A percentile compares a stretch with the other conserved stretches of the same genome.
These are phyloP conservation scores for Colletotrichum sp. DNA, from an alignment of 2,329 filamentous ascomycete genomes.

Conservation along the genomic window DNA sequence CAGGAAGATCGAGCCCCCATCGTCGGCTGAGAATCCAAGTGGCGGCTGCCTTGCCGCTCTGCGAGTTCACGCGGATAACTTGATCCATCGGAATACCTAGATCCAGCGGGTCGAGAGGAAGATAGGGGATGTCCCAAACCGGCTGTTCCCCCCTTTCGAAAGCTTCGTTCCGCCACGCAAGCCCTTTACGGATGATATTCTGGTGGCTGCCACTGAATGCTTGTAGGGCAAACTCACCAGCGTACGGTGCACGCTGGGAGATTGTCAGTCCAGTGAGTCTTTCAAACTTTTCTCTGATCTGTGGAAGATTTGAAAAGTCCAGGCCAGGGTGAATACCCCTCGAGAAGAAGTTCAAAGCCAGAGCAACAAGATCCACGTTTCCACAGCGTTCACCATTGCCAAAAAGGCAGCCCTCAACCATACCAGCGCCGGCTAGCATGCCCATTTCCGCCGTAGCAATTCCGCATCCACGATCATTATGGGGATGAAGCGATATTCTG, in stretches of 20 bases:
- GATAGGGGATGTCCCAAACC: not conserved
- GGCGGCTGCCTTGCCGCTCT: not conserved
- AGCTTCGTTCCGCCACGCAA: not conserved
- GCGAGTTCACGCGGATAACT: not conserved
- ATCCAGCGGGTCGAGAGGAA: not conserved
- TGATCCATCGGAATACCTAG: not conserved
- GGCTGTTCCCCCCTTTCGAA: not conserved
- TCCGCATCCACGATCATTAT: not conserved
- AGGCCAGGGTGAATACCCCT: not conserved
- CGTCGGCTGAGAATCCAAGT: not conserved
- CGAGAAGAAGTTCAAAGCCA: not conserved
- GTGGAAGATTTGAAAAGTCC: not conserved
- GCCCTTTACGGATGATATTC: not conserved
- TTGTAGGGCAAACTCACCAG: not conserved
- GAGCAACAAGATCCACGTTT: not conserved
- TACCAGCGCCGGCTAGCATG: not conserved
- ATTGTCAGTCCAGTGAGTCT: not conserved
- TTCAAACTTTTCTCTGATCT: not conserved
- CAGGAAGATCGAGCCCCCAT: not conserved
- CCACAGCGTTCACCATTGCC: not conserved
- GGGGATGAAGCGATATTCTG: not conserved
- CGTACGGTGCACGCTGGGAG: not conserved
- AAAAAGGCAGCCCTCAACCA: conserved; percentile 4
- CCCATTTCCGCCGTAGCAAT: not conserved
- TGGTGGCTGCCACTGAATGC: conserved; percentile 4